Evolutionary conservation across 768 basidiomycete species (phyloP).

Genomic region (Pisolithus microcarpus): DNA sequence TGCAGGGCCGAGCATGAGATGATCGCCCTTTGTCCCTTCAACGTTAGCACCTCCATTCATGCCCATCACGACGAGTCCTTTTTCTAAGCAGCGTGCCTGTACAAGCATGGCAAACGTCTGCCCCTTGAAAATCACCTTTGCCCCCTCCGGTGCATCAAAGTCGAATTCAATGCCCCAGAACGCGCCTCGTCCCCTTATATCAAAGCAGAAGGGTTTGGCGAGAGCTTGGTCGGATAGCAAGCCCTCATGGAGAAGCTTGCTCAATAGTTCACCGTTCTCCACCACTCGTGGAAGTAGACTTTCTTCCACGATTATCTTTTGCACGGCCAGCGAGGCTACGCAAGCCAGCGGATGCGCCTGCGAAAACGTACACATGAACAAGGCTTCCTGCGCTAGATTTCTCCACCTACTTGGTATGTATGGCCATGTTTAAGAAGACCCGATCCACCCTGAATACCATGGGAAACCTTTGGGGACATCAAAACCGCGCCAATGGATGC

Average conservation of each 20-base stretch:
- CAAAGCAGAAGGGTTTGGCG: conserved; percentile 63
- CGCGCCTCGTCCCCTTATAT: conserved; percentile 76
- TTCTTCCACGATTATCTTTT: conserved; percentile 61
- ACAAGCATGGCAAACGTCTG: conserved; percentile 58
- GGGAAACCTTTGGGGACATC: conserved; percentile 62
- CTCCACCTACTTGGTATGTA: conserved; percentile 59
- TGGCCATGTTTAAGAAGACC: conserved; percentile 81
- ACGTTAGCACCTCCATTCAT: conserved; percentile 63
- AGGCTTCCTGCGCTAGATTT: not conserved
- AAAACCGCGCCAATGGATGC: conserved; percentile 78
- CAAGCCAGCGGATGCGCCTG: conserved; percentile 72
- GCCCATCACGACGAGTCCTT: conserved; percentile 66
- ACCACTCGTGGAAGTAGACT: conserved; percentile 63
- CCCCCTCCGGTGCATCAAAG: conserved; percentile 39
- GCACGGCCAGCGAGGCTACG: conserved; percentile 76
- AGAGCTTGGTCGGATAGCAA: conserved; percentile 49
- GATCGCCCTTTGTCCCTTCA: conserved; percentile 67
- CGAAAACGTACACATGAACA: not conserved
- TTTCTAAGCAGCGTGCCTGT: conserved; percentile 61
- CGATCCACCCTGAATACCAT: conserved; percentile 59
- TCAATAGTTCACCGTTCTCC: conserved; percentile 53
- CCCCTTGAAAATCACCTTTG: conserved; percentile 43
- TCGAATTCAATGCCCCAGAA: conserved; percentile 87
- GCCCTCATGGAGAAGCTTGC: conserved; percentile 45
- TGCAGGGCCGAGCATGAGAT: conserved; percentile 70